A percentile compares a stretch with the other conserved stretches of the same genome.
These are phyloP conservation scores for Ammopiptanthus mongolicus DNA, from an alignment of 306 rosid species.

Conservation along the genomic window DNA sequence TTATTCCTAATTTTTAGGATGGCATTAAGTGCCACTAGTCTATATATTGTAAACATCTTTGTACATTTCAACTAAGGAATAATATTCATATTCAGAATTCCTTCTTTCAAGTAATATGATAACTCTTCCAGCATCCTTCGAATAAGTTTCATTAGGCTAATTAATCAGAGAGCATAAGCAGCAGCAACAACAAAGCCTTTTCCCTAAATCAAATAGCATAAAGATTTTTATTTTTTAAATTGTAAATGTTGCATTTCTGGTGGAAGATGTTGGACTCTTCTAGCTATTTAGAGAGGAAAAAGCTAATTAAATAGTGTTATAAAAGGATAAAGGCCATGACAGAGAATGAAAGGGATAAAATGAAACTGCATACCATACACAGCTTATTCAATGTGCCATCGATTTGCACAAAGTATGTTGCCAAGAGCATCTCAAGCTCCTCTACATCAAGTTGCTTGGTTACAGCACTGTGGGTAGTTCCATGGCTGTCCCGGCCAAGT, in stretches of 20 bases:
- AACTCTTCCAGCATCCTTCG: background rate
- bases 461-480: slow-evolving; percentile 55
- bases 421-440: slow-evolving; percentile 98
- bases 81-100: too few relatives aligned
- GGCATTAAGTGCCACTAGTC: too few relatives aligned
- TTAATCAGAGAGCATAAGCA: too few relatives aligned
- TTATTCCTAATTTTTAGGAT: too few relatives aligned
- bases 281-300: background rate
- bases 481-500: slow-evolving; percentile 51
- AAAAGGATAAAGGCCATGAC: background rate
- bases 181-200: too few relatives aligned
- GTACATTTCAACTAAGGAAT: too few relatives aligned
- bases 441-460: slow-evolving; percentile 80
- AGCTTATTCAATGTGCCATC: slow-evolving; percentile 77
- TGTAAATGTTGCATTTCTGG: background rate
- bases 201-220: background rate
- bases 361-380: slow-evolving; percentile 28
- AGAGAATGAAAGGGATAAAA: background rate
- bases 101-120: too few relatives aligned
- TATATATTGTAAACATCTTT: too few relatives aligned
- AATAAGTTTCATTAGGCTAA: background rate
- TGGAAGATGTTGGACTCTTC: background rate
- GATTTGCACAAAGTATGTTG: slow-evolving; percentile 91
- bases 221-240: background rate
- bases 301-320: background rate